These are phyloP conservation scores for Yamadazyma paraphyllophila DNA, from an alignment of 805 yeast genomes.

Conservation along the genomic window DNA sequence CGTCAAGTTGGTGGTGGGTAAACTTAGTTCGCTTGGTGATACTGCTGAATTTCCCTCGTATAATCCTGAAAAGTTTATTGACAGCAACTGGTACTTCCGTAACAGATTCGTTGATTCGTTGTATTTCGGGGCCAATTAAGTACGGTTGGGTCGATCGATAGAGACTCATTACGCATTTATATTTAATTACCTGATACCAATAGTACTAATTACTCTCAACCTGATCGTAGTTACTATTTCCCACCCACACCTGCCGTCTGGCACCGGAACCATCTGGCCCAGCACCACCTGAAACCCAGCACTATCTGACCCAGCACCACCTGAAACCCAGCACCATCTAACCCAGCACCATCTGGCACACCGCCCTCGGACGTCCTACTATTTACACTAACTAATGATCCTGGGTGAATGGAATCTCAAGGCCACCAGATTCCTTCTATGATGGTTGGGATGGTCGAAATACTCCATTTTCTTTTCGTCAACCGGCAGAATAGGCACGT, in stretches of 20 bases:
- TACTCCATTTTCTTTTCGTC: conserved; percentile 2
- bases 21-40: conserved; percentile 46
- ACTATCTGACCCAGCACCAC: too few species aligned
- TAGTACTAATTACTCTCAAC: too few species aligned
- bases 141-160: too few species aligned
- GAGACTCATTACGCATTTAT: not conserved
- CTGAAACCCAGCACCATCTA: too few species aligned
- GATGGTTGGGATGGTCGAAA: conserved; percentile 25
- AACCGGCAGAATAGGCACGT: conserved; percentile 8
- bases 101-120: conserved; percentile 69
- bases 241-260: too few species aligned
- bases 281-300: too few species aligned
- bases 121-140: conserved; percentile 66
- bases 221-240: too few species aligned
- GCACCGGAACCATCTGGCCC: too few species aligned
- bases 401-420: conserved; percentile 43
- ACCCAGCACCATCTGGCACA: too few species aligned
- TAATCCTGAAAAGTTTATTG: conserved; percentile 41
- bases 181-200: not conserved
- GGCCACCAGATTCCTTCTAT: conserved; percentile 46
- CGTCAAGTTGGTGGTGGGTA: conserved; percentile 69
- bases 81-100: conserved; percentile 58
- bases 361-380: too few species aligned
- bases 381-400: conserved; percentile 1
- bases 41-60: conserved; percentile 17